Evolutionary conservation across 257 asterid species (phyloP).

Genomic region (Salvia hispanica): DNA sequence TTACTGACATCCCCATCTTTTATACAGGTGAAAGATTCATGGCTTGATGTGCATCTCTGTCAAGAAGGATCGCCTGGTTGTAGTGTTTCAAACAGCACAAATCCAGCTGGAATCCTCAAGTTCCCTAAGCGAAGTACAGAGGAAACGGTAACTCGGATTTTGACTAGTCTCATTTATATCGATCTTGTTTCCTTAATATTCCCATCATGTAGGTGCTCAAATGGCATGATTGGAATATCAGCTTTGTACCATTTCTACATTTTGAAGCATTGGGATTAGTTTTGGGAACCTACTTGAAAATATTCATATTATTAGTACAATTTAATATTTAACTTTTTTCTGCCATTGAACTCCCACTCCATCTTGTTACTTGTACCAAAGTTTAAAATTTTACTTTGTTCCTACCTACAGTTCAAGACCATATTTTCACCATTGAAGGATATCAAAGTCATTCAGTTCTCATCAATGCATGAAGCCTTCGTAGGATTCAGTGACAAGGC

Average conservation of each 20-base stretch:
- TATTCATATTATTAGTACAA: background rate
- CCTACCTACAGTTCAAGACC: slow-evolving; percentile 63
- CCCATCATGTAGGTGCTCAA: background rate
- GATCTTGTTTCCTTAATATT: background rate
- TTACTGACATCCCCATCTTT: slow-evolving; percentile 4
- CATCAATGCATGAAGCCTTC: slow-evolving; percentile 89
- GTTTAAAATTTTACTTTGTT: slow-evolving; percentile 14
- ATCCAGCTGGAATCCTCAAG: slow-evolving; percentile 53
- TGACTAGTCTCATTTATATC: background rate
- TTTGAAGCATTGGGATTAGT: no score
- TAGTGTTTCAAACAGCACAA: slow-evolving; percentile 64
- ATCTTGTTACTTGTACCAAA: background rate
- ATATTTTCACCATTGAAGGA: slow-evolving; percentile 75
- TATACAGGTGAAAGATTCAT: slow-evolving; percentile 88
- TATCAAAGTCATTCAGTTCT: slow-evolving; percentile 87
- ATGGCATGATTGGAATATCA: background rate
- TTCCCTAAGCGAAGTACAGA: slow-evolving; percentile 82
- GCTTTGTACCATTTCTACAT: no score
- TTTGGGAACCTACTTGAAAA: background rate
- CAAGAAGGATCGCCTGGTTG: slow-evolving; percentile 80
- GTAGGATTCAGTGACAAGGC: slow-evolving; percentile 87
- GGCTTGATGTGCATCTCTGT: slow-evolving; percentile 94
- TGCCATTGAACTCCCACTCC: background rate
- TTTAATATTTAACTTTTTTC: background rate
- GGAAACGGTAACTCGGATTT: slow-evolving; percentile 61